phyloP scores from a whole-genome alignment of 139 green algal genomes.

The Choricystis sp. region DNA sequence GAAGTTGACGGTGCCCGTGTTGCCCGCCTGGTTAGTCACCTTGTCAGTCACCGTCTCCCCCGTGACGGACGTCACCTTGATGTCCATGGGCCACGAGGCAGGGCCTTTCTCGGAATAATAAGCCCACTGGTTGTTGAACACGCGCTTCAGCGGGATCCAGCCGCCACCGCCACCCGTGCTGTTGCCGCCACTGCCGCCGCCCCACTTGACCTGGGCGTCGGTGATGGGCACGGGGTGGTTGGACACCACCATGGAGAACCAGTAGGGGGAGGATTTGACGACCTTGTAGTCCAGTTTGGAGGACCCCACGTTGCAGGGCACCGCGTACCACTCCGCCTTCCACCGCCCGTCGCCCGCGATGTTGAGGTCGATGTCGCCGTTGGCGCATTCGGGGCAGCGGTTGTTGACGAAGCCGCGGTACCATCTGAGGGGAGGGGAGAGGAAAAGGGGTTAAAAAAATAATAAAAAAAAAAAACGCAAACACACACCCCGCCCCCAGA shows the following conservation, averaged over 20 bases:
- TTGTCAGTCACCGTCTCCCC: slow-evolving; percentile 3
- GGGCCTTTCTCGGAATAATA: slow-evolving; percentile 1
- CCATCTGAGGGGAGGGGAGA: no score
- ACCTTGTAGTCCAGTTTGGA: not conserved
- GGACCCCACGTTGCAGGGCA: not conserved
- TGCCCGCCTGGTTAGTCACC: not conserved
- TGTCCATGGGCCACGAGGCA: slow-evolving; percentile 7
- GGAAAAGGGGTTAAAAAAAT: no score
- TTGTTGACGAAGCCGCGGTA: slow-evolving; percentile 7
- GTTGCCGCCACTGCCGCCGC: no score
- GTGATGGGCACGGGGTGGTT: not conserved
- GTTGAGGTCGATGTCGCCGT: slow-evolving; percentile 5
- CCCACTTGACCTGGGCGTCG: not conserved
- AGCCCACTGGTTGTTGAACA: not conserved
- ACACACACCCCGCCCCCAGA: no score
- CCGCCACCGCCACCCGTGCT: no score
- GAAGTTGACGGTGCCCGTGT: not conserved
- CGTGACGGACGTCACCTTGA: slow-evolving; percentile 2
- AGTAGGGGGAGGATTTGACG: not conserved
- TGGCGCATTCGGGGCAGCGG: slow-evolving; percentile 14
- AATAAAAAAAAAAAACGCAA: no score
- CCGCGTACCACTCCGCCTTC: slow-evolving; percentile 14
- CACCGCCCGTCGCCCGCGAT: slow-evolving; percentile 11
- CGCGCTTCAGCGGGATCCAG: not conserved
- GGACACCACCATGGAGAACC: not conserved